Conservation (phyloP, 345 rosid genomes). For the Arabidopsis arenosa region DNA sequence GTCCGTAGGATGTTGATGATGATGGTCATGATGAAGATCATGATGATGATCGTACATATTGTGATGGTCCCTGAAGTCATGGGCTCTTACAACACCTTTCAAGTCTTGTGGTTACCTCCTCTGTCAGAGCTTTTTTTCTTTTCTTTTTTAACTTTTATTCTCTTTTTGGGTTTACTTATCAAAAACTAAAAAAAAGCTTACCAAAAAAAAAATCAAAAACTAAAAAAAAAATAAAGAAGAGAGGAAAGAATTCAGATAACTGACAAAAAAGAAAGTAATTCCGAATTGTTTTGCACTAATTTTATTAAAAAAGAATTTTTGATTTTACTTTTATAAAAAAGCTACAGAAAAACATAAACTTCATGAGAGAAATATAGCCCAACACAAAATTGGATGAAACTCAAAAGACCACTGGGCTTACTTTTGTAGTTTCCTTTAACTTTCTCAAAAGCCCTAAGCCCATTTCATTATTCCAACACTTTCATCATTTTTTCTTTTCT, state of each 20-base stretch:
- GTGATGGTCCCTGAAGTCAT: conserved; percentile 44
- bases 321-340: neutral
- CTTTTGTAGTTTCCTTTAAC: neutral
- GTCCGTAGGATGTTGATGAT: conserved; percentile 41
- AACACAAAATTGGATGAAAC: neutral
- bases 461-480: conserved; percentile 14
- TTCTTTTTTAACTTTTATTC: conserved; percentile 3
- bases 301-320: neutral
- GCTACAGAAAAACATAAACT: neutral
- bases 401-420: conserved; percentile 29
- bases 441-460: conserved; percentile 6
- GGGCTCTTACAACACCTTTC: conserved; percentile 35
- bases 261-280: neutral
- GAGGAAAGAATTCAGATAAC: neutral
- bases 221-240: conserved; percentile 10
- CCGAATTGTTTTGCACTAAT: conserved; percentile 5
- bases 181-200: conserved; percentile 5
- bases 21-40: conserved; percentile 30
- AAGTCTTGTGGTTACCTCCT: conserved; percentile 17
- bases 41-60: conserved; percentile 36
- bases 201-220: neutral
- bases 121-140: conserved; percentile 23
- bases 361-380: neutral
- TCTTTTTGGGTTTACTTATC: conserved; percentile 37
- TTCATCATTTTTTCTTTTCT: neutral